Conservation (phyloP, 1,284 basidiomycete genomes). For the Ceratobasidium sp. region DNA sequence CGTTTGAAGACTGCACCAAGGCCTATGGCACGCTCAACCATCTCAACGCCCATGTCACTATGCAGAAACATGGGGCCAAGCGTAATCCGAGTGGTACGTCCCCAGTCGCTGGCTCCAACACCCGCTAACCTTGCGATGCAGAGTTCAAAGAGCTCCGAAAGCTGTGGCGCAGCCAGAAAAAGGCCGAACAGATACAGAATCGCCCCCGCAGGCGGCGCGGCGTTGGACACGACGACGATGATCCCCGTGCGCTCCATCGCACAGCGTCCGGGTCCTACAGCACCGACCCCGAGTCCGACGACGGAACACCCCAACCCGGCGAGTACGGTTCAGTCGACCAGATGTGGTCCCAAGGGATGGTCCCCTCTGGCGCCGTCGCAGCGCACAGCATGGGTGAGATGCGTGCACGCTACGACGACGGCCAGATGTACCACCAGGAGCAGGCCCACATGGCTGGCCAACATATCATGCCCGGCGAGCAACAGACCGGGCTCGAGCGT, state of each 20-base stretch:
- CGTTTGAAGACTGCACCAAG: constrained; percentile 84
- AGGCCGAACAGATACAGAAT: constrained; percentile 63
- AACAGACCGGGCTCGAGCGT: constrained; percentile 9
- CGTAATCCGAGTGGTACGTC: constrained; percentile 81
- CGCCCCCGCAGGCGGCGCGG: constrained; percentile 17
- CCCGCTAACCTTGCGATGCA: constrained; percentile 53
- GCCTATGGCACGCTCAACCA: constrained; percentile 91
- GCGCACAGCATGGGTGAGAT: neutral
- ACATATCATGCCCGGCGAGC: constrained; percentile 10
- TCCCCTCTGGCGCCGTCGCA: neutral
- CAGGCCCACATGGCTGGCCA: constrained; percentile 13
- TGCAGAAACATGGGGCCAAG: constrained; percentile 90
- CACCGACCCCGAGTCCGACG: constrained; percentile 28
- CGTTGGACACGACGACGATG: constrained; percentile 19
- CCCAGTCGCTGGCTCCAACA: neutral
- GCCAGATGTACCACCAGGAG: neutral
- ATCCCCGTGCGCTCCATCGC: constrained; percentile 11
- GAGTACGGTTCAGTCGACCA: constrained; percentile 17
- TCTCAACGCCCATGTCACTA: constrained; percentile 90
- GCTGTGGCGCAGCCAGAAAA: constrained; percentile 93
- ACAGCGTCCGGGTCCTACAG: constrained; percentile 24
- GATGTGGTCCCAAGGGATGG: constrained; percentile 26
- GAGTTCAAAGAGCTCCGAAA: constrained; percentile 98
- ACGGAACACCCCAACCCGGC: constrained; percentile 36
- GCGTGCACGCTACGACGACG: neutral